Evolutionary conservation across 106 monocot genomes (phyloP), one percentile per base, ranked within the genome.

Genomic region (Dendrobium chrysotoxum): DNA sequence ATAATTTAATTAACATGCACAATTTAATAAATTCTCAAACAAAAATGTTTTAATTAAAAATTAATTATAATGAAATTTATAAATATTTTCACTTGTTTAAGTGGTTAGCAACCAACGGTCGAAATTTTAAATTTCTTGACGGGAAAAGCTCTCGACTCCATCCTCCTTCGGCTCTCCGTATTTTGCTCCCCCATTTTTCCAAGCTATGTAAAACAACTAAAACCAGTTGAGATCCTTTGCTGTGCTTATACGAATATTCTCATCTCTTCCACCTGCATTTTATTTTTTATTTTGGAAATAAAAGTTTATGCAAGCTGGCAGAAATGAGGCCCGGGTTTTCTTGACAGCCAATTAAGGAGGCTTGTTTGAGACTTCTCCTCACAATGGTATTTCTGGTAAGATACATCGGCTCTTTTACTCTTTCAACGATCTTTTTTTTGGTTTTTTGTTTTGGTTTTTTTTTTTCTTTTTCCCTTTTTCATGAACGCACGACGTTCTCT

Each of bases 221-320:
- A 44, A 44, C 8, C 44, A 44, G 9, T 44, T 8, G 44, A 4
- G 44, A 2, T 61, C 61, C 21, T 61, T 61, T 61, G n/a, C 4
- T n/a, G 1, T 23, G 4, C 61, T 21, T 5, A 23, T 61, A n/a
- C n/a, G 28, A 70, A 70, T 70, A 11, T 70, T 70, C 31, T 70
- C 66, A 66, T 25, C 25, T 66, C 66, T 66, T 12, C n/a, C n/a
- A 35, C 1, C 35, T 35, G 64, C 7, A 64, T 5, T 64, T 64
- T 64, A 7, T 64, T 64, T 23, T n/a, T 64, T 64, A 35, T 64
- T 53, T 53, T 53, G 50, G 15, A 53, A 35, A 35, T 2, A 4
- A 53, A 53, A 53, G n/a, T n/a, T 61, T 61, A 61, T n/a, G n/a
- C 61, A 61, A 61, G n/a, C 61, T 61, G n/a, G n/a, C 61, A n/a